phyloP scores from a whole-genome alignment of 2,329 filamentous ascomycete species.

The Sphaerulina musiva region DNA sequence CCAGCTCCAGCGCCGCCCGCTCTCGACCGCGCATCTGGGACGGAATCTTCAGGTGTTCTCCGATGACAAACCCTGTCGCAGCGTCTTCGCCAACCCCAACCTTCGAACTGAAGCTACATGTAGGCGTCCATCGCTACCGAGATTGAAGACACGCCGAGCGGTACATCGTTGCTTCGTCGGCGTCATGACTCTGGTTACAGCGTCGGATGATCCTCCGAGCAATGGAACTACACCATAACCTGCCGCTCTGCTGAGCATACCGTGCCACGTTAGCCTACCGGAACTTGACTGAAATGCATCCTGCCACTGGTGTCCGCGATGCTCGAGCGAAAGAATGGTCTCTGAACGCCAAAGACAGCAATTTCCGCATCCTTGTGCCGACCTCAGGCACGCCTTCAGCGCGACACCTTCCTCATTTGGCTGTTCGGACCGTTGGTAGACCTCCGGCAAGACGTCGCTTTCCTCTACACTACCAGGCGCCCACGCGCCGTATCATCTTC shows the following conservation, averaged over 20 bases:
- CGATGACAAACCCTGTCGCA: neutral
- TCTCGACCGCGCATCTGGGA: neutral
- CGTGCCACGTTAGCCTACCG: conserved; percentile 6
- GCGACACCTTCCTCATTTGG: neutral
- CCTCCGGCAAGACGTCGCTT: neutral
- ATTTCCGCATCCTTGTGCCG: neutral
- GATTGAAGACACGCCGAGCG: neutral
- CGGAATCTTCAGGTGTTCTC: neutral
- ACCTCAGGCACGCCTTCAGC: neutral
- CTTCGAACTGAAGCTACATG: neutral
- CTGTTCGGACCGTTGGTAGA: neutral
- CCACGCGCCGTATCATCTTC: neutral
- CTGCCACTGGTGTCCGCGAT: neutral
- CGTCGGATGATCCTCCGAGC: conserved; percentile 3
- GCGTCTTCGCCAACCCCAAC: neutral
- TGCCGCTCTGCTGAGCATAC: conserved; percentile 6
- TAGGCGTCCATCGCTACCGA: conserved; percentile 4
- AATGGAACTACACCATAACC: neutral
- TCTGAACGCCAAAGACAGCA: neutral
- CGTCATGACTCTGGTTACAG: neutral
- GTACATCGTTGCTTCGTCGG: neutral
- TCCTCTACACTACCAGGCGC: conserved; percentile 1
- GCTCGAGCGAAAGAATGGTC: neutral
- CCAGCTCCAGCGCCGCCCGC: no score
- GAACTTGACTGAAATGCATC: neutral